phyloP scores from a whole-genome alignment of 2,329 filamentous ascomycete species.

The Rhinocladiella mackenziei region DNA sequence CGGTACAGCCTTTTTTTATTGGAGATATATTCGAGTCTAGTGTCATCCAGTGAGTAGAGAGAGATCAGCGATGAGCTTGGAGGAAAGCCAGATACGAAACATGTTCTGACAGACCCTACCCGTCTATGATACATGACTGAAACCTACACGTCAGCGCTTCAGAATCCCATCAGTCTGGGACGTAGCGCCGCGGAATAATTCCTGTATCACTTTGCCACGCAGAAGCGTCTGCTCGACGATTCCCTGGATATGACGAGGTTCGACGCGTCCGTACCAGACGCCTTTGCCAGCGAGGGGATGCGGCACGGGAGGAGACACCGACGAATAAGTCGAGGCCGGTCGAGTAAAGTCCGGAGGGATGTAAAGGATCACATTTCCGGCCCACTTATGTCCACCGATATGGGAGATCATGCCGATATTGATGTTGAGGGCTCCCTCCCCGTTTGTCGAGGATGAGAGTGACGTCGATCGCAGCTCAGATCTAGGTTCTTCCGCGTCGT shows the following conservation, averaged over 20 bases:
- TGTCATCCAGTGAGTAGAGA: too few relatives aligned
- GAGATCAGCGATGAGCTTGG: too few relatives aligned
- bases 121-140: neutral
- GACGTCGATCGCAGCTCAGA: neutral
- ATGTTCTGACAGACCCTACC: neutral
- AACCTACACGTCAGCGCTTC: slow-evolving; percentile 62
- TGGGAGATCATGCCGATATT: slow-evolving; percentile 61
- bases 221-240: slow-evolving; percentile 79
- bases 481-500: too few relatives aligned
- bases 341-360: slow-evolving; percentile 30
- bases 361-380: slow-evolving; percentile 86
- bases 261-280: slow-evolving; percentile 86
- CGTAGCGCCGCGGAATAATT: slow-evolving; percentile 79
- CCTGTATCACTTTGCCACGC: slow-evolving; percentile 80
- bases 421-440: slow-evolving; percentile 17
- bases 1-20: too few relatives aligned
- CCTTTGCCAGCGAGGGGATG: slow-evolving; percentile 36
- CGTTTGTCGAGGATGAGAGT: neutral
- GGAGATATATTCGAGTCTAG: too few relatives aligned
- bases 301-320: neutral
- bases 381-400: slow-evolving; percentile 90
- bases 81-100: too few relatives aligned
- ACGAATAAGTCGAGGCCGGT: neutral
- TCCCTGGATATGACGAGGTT: slow-evolving; percentile 82
- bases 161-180: slow-evolving; percentile 68